These are phyloP conservation scores for Diplogelasinospora grovesii DNA, from an alignment of 495 filamentous ascomycete genomes.

Conservation along the genomic window DNA sequence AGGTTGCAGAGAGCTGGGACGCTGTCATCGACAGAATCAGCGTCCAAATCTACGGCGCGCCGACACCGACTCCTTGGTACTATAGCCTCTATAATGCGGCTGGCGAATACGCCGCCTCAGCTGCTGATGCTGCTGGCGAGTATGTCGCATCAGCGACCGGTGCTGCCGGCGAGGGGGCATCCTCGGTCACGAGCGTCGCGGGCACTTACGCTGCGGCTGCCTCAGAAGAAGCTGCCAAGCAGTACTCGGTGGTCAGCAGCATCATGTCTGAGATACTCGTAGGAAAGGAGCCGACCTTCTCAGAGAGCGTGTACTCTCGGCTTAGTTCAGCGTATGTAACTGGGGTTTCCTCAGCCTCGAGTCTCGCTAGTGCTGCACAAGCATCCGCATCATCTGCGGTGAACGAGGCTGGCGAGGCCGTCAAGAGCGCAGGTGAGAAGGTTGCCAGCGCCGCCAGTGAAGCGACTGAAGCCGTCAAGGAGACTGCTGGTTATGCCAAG, in stretches of 20 bases:
- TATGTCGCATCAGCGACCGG: slow-evolving; percentile 24
- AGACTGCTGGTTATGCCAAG: slow-evolving; percentile 37
- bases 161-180: slow-evolving; percentile 20
- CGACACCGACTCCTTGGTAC: slow-evolving; percentile 54
- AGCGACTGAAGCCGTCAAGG: slow-evolving; percentile 42
- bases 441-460: slow-evolving; percentile 30
- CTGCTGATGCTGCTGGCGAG: slow-evolving; percentile 14
- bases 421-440: slow-evolving; percentile 25
- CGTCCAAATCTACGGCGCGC: slow-evolving; percentile 65
- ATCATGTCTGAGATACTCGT: slow-evolving; percentile 70
- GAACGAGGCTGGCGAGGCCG: slow-evolving; percentile 18
- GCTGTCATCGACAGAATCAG: slow-evolving; percentile 58
- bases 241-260: slow-evolving; percentile 62
- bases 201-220: slow-evolving; percentile 50
- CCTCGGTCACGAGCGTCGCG: slow-evolving; percentile 45
- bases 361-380: slow-evolving; percentile 30
- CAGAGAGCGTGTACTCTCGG: slow-evolving; percentile 69
- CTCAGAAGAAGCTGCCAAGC: slow-evolving; percentile 44
- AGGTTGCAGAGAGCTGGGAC: slow-evolving; percentile 55
- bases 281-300: slow-evolving; percentile 76
- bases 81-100: slow-evolving; percentile 34
- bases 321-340: slow-evolving; percentile 54
- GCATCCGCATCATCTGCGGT: slow-evolving; percentile 18
- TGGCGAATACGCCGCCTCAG: slow-evolving; percentile 19
- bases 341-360: slow-evolving; percentile 25